A percentile compares a stretch with the other conserved stretches of the same genome.
Conservation (phyloP, 2,329 filamentous ascomycete genomes). For the Epichloe festucae region DNA sequence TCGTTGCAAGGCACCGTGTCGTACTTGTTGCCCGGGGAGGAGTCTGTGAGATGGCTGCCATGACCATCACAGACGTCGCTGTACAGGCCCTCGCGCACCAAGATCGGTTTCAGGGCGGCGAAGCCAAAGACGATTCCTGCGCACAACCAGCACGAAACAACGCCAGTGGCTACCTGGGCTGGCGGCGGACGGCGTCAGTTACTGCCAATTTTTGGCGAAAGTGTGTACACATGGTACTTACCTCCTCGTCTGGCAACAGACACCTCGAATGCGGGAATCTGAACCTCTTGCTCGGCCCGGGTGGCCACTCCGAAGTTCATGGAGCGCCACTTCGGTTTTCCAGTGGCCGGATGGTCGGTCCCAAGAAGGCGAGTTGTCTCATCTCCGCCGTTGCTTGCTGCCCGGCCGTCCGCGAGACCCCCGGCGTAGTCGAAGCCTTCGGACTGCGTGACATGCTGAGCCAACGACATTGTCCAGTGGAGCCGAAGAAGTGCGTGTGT, state of each 20-base stretch:
- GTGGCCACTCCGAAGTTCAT: not conserved
- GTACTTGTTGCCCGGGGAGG: conserved; percentile 12
- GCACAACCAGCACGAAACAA: conserved; percentile 50
- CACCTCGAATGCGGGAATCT: not conserved
- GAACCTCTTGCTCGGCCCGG: not conserved
- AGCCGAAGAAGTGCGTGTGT: too few relatives aligned
- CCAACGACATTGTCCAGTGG: not conserved
- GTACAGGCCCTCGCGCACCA: conserved; percentile 63
- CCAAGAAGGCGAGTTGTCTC: not conserved
- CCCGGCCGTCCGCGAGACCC: not conserved
- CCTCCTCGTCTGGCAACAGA: not conserved
- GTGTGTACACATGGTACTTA: not conserved
- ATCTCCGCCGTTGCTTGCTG: not conserved
- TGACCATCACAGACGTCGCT: conserved; percentile 39
- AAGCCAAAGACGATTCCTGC: conserved; percentile 77
- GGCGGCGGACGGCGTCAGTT: not conserved
- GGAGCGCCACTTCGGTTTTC: not conserved
- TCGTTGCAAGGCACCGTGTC: conserved; percentile 28
- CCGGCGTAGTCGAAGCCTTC: not conserved
- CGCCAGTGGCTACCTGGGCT: conserved; percentile 19
- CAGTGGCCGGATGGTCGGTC: not conserved
- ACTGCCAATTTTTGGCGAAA: not conserved
- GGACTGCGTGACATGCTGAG: not conserved
- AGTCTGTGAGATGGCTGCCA: not conserved
- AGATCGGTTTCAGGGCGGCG: conserved; percentile 69